Evolutionary conservation across 805 yeast species (phyloP), one percentile per base, ranked within the genome.

Genomic region (Candida fluviatilis): DNA sequence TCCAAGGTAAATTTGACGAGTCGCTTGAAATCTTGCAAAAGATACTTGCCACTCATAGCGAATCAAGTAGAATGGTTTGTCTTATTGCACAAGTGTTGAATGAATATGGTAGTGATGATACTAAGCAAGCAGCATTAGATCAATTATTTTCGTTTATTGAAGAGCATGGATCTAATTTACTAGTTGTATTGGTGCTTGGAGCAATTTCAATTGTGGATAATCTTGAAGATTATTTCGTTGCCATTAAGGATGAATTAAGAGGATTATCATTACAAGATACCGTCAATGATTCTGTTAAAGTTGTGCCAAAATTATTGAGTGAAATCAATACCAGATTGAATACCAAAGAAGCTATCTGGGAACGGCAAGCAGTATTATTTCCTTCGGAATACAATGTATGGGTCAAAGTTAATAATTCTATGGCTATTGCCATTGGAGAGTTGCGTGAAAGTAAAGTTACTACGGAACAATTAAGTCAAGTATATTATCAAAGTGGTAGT

Each of bases 51-150:
- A 40, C 47, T 11, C 72, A 82, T 17, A 73, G 76, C 4, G 79
- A 76, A 35, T 77, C 84, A 4, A 78, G 75, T 45, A 73, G 82
- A 43, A 70, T 88, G n/a, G 79, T 87, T 12, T 76, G 82, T 5
- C 60, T 91, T 19, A 72, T 87, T 15, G 78, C 93, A 0, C 95
- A 89, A 53, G 83, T 90, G 0, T 66, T 93, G 35, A 84, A 82
- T 64, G 86, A 87, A 2, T 76, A 76, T 40, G 84, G 79, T n/a
- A 75, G 79, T 0, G 78, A 75, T n/a, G 93, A 84, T 4, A 79
- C 93, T 1, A 81, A 78, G 41, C 83, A 80, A 45, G 90, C 89
- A 1, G 96, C 97, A 0, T 53, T 85, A 34, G 96, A 89, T 49
- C 95, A 88, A 57, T 60, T 91, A 31, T 82, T 84, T 48, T 70